Conservation (phyloP, 2,329 filamentous ascomycete species). For the Aureobasidium sp. region DNA sequence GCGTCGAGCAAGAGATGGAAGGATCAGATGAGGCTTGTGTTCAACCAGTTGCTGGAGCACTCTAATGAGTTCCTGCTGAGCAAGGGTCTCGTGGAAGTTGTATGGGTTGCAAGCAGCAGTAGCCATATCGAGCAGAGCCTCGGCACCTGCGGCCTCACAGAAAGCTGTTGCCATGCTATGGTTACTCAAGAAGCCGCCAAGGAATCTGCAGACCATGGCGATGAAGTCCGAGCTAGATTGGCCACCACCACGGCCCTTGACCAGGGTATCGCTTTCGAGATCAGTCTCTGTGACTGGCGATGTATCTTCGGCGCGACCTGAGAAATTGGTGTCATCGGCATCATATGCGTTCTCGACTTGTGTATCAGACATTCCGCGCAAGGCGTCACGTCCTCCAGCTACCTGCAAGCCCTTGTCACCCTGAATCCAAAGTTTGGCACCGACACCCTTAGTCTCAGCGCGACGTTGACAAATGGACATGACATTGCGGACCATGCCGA, state of each 20-base stretch:
- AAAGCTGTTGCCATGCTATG: slow-evolving; percentile 63
- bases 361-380: slow-evolving; percentile 25
- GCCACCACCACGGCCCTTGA: slow-evolving; percentile 11
- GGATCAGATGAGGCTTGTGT: slow-evolving; percentile 66
- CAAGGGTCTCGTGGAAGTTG: slow-evolving; percentile 58
- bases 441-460: slow-evolving; percentile 61
- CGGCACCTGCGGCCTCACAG: slow-evolving; percentile 70
- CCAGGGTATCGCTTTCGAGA: slow-evolving; percentile 15
- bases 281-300: background rate
- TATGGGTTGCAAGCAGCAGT: slow-evolving; percentile 73
- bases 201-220: slow-evolving; percentile 66
- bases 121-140: slow-evolving; percentile 74
- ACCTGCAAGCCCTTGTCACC: slow-evolving; percentile 50
- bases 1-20: slow-evolving; percentile 73
- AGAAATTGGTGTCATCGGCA: slow-evolving; percentile 8
- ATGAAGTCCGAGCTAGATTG: slow-evolving; percentile 35
- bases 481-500: slow-evolving; percentile 81
- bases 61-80: slow-evolving; percentile 61
- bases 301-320: background rate
- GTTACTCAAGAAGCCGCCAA: slow-evolving; percentile 70
- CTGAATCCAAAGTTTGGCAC: slow-evolving; percentile 66
- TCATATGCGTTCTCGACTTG: background rate
- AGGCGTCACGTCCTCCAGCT: slow-evolving; percentile 45
- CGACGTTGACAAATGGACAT: slow-evolving; percentile 64
- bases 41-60: slow-evolving; percentile 75